Base-by-base conservation (phyloP, 768 basidiomycete species). In the Postia placenta region DNA sequence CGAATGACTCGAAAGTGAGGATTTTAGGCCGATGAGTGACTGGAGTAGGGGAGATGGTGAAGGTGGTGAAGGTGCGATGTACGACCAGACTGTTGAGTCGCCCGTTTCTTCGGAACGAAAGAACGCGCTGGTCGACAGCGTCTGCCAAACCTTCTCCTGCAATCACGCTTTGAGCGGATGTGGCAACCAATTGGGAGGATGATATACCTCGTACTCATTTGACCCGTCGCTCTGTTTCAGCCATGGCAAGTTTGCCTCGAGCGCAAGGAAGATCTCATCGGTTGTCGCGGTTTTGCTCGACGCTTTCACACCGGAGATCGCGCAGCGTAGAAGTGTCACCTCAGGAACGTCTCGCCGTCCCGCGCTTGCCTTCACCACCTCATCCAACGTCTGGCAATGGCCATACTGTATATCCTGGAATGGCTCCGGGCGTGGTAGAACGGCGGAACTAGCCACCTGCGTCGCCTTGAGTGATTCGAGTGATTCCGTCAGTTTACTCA, bases 291-390 rank as follows among this genome's bases (percentile, higher is more conserved):
- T 66, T 24, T 66, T 53, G 24, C 53, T 42, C 70, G 70, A 19
- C 63, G 67, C 56, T 56, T 70, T 46, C 57, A 63, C 49, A 73
- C 81, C 81, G 25, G 70, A 65, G 36, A 88, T 67, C 2, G 74
- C 80, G 56, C 82, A 86, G 7, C 87, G 78, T 30, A 89, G 68
- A 5, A 87, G 64, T 1, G 82, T 79, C 4, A 80, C 53, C 7
- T 72, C 67, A 2, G 80, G 74, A 5, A 84, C 61, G 7, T 64
- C 65, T 36, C 53, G 50, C 12, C 50, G 42, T 2, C 50, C 56
- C 6, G 60, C 60, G 33, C 49, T 56, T 11, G 52, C 56, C 3
- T 58, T 60, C 11, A 65, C 55, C 36, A 75, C 54, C 35, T 70
- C 67, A 30, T 76, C 65, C 19, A 86, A 54, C 2, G 74, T 68